Base-by-base conservation (phyloP, 1,139 yeast genomes). In the Wickerhamiella pararugosa region DNA sequence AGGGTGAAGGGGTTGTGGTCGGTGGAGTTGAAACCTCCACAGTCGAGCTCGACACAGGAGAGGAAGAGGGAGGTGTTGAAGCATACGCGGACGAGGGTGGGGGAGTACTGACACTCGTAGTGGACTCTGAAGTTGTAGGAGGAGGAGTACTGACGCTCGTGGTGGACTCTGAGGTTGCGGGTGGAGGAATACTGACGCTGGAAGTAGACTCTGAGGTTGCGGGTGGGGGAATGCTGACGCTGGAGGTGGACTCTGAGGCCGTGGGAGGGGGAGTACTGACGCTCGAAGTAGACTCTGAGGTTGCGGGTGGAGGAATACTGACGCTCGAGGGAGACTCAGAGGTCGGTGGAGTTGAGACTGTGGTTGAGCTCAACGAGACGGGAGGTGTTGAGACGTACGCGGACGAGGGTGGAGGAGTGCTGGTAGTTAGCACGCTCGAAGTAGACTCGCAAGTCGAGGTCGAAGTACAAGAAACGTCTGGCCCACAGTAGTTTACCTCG, bases 401-500 rank as follows among this genome's bases (percentile, higher is more conserved):
- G 10, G 31, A 9, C 10, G 31, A n/a, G 31, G n/a, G 10, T 9
- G 31, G 31, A 9, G 4, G 9, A 29, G 10, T n/a, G 34, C 15
- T 21, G 34, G 15, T 8, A 21, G 8, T 2, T 4, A 32, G 3
- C 3, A 21, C 8, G 8, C 11, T 7, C 5, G 11, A 32, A 7
- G 34, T 7, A 3, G 34, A 32, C n/a, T n/a, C n/a, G 11, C 11
- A 7, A 32, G 34, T 32, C 21, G 34, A 8, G 11, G 34, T 32
- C 21, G 15, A 9, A 3, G 34, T 31, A 31, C 34, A 32, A 3
- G 15, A 8, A 10, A 10, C 34, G 15, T 32, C 34, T 10, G 28
- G 27, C 7, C 41, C 36, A 32, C 41, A 38, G 32, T 38, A 38
- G 9, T 31, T 36, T 2, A 32, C 41, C 6, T 36, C 29, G 25